phyloP scores from a whole-genome alignment of 805 yeast genomes.

The Hemisphaericaspora nanyangensis region DNA sequence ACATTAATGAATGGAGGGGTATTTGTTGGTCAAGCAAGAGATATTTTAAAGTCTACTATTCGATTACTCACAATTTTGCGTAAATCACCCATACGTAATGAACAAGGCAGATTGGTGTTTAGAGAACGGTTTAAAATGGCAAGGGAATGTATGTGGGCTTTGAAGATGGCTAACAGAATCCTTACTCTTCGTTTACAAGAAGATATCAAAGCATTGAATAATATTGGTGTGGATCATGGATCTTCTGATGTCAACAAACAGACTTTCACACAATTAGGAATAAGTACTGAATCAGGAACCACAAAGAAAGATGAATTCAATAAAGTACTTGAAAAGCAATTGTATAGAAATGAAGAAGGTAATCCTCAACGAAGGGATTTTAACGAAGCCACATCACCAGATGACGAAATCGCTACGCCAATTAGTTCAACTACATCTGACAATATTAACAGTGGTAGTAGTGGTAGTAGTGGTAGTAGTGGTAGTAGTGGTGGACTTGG shows the following conservation, averaged over 20 bases:
- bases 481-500: not conserved
- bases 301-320: conserved; percentile 15
- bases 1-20: conserved; percentile 43
- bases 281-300: not conserved
- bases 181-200: conserved; percentile 42
- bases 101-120: conserved; percentile 25
- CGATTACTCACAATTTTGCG: conserved; percentile 18
- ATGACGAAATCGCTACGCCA: not conserved
- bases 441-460: not conserved
- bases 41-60: conserved; percentile 21
- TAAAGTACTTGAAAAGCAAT: conserved; percentile 15
- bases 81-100: conserved; percentile 29
- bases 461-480: not conserved
- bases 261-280: conserved; percentile 46
- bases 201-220: conserved; percentile 31
- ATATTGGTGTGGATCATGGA: conserved; percentile 52
- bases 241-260: conserved; percentile 47
- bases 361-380: not conserved
- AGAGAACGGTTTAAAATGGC: conserved; percentile 47
- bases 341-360: conserved; percentile 11
- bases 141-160: conserved; percentile 59
- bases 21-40: conserved; percentile 19
- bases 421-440: not conserved
- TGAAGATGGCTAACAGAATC: conserved; percentile 53
- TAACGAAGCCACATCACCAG: not conserved